Evolutionary conservation across 225 moss, liverwort and hornwort species (phyloP).

Genomic region (Sphagnum tenellum): DNA sequence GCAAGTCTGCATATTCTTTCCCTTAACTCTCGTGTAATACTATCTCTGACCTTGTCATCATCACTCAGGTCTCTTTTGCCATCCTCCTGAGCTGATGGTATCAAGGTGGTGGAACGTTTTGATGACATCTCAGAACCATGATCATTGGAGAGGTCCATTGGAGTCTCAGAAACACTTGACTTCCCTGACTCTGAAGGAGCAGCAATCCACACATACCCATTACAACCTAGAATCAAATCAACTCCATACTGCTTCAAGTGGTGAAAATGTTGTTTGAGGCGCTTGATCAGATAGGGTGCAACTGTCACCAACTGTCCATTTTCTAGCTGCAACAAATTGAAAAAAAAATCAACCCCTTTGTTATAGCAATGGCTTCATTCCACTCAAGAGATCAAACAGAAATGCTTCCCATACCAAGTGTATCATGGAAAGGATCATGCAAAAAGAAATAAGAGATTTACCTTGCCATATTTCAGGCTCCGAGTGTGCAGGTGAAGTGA

Average conservation of each 20-base stretch:
- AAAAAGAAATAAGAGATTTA: slow-evolving; percentile 9
- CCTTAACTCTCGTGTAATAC: slow-evolving; percentile 49
- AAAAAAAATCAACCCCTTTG: too few relatives aligned
- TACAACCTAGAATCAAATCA: slow-evolving; percentile 80
- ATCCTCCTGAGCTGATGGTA: too few relatives aligned
- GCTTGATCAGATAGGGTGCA: slow-evolving; percentile 81
- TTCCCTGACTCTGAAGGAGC: slow-evolving; percentile 21
- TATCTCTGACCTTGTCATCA: slow-evolving; percentile 9
- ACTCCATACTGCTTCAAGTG: slow-evolving; percentile 69
- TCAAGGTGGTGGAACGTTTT: too few relatives aligned
- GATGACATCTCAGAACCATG: slow-evolving; percentile 12
- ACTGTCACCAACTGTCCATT: slow-evolving; percentile 91
- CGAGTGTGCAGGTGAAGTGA: slow-evolving; percentile 96
- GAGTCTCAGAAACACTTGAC: slow-evolving; percentile 13
- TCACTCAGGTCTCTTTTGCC: neutral
- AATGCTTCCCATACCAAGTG: too few relatives aligned
- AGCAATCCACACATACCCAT: slow-evolving; percentile 93
- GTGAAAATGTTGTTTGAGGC: slow-evolving; percentile 93
- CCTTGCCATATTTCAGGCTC: slow-evolving; percentile 98
- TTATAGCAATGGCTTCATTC: neutral
- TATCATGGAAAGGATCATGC: neutral
- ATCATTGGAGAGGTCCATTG: slow-evolving; percentile 5
- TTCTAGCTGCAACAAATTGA: slow-evolving; percentile 42
- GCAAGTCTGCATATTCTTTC: slow-evolving; percentile 82
- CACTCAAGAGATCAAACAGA: too few relatives aligned